Percentiles rank a stretch among this genome's conserved stretches.
Evolutionary conservation across 2,329 filamentous ascomycete species (phyloP).

Genomic region (Fusarium brevicatenulatum): DNA sequence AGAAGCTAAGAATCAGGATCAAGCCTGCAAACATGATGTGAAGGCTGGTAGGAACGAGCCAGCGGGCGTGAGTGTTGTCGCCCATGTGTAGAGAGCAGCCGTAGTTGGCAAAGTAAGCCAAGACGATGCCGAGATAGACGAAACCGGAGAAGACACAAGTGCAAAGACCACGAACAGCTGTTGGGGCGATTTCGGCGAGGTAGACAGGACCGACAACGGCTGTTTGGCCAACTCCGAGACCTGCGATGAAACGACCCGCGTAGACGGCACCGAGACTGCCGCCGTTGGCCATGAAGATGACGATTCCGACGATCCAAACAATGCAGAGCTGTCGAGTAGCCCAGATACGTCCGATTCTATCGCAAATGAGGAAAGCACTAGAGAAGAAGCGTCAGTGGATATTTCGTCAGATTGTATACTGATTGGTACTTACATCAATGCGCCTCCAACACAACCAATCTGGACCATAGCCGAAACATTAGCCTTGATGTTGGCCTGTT

Average conservation of each 20-base stretch:
- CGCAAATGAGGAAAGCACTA: conserved; percentile 16
- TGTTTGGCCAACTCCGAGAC: conserved; percentile 29
- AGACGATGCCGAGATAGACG: conserved; percentile 21
- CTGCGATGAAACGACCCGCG: conserved; percentile 26
- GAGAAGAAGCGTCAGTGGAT: not conserved
- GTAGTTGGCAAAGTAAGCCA: conserved; percentile 33
- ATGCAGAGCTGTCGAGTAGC: conserved; percentile 16
- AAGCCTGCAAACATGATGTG: conserved; percentile 28
- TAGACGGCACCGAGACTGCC: conserved; percentile 22
- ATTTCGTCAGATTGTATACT: not conserved
- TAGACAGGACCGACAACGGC: conserved; percentile 32
- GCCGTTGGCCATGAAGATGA: conserved; percentile 19
- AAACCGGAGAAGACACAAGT: conserved; percentile 29
- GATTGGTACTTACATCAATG: not conserved
- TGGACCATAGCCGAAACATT: conserved; percentile 25
- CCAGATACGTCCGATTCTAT: conserved; percentile 16
- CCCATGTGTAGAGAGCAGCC: conserved; percentile 25
- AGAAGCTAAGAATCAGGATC: conserved; percentile 25
- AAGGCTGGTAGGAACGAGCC: conserved; percentile 29
- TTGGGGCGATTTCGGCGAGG: conserved; percentile 31
- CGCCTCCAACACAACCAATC: conserved; percentile 19
- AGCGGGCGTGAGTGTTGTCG: conserved; percentile 11
- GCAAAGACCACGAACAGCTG: conserved; percentile 29
- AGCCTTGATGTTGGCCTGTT: conserved; percentile 21
- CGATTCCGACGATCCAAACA: conserved; percentile 8